Conservation (phyloP, 2,329 filamentous ascomycete genomes). For the Ophiostoma ulmi region DNA sequence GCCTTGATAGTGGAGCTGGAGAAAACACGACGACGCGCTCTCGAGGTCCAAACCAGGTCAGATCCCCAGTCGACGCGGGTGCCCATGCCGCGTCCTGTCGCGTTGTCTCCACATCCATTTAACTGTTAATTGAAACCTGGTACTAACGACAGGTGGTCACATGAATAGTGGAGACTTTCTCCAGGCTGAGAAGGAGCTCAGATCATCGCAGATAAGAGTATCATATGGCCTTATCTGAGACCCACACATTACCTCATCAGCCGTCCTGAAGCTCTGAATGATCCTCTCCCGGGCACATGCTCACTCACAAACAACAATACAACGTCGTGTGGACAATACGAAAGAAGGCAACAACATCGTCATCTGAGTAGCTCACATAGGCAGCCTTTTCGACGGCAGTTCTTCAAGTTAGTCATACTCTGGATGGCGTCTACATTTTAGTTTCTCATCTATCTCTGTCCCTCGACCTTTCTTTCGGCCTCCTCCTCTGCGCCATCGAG, state of each 20-base stretch:
- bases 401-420: neutral
- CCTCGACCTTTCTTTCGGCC: neutral
- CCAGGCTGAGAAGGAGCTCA: constrained; percentile 1
- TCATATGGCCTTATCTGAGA: constrained; percentile 1
- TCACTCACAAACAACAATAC: neutral
- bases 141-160: constrained; percentile 16
- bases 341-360: constrained; percentile 1
- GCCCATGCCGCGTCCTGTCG: constrained; percentile 24
- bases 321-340: constrained; percentile 17
- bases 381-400: neutral
- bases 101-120: constrained; percentile 15
- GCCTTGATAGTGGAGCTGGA: neutral
- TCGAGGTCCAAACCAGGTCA: neutral
- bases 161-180: constrained; percentile 11
- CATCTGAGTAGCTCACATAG: constrained; percentile 19
- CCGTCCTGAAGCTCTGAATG: neutral
- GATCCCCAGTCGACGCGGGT: constrained; percentile 18
- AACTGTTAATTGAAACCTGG: neutral
- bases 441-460: neutral
- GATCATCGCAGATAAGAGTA: neutral
- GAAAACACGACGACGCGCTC: constrained; percentile 23
- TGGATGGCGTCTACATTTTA: neutral
- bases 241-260: constrained; percentile 19
- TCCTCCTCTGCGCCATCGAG: neutral
- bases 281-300: constrained; percentile 13